Conservation (phyloP, 2,329 filamentous ascomycete species). For the Ophiostoma sp. region DNA sequence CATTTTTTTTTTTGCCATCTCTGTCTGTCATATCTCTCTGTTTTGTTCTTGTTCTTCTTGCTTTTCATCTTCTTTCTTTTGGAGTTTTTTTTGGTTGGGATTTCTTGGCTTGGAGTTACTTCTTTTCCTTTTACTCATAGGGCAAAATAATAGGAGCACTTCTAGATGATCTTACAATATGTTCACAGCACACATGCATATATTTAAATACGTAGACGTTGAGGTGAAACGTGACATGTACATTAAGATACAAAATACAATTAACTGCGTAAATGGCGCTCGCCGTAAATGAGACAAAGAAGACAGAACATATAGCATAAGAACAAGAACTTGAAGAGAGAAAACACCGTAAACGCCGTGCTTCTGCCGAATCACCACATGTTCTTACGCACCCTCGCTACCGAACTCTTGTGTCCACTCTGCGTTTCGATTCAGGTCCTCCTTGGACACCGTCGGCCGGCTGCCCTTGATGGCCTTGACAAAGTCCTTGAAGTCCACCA, state of each 20-base stretch:
- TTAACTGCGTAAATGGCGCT: slow-evolving; percentile 10
- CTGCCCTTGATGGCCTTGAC: slow-evolving; percentile 86
- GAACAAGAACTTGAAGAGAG: not conserved
- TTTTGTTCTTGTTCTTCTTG: not conserved
- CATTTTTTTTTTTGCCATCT: slow-evolving; percentile 6
- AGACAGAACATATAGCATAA: slow-evolving; percentile 5
- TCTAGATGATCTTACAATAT: slow-evolving; percentile 3
- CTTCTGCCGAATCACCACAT: slow-evolving; percentile 4
- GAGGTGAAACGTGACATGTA: not conserved
- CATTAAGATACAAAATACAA: slow-evolving; percentile 5
- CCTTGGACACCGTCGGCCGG: slow-evolving; percentile 83
- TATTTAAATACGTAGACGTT: not conserved
- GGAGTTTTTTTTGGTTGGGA: slow-evolving; percentile 17
- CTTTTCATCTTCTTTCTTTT: not conserved
- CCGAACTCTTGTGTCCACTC: slow-evolving; percentile 98
- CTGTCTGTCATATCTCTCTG: slow-evolving; percentile 22
- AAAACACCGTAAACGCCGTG: slow-evolving; percentile 6
- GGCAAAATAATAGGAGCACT: slow-evolving; percentile 19
- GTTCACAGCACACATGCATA: not conserved
- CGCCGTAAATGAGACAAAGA: slow-evolving; percentile 13
- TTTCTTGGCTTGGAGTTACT: slow-evolving; percentile 17
- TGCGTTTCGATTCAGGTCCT: slow-evolving; percentile 78
- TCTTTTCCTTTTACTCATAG: not conserved
- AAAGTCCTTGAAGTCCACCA: slow-evolving; percentile 87
- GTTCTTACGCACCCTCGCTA: slow-evolving; percentile 68